Evolutionary conservation across 805 yeast species (phyloP).

Genomic region (Starmerella cellae): DNA sequence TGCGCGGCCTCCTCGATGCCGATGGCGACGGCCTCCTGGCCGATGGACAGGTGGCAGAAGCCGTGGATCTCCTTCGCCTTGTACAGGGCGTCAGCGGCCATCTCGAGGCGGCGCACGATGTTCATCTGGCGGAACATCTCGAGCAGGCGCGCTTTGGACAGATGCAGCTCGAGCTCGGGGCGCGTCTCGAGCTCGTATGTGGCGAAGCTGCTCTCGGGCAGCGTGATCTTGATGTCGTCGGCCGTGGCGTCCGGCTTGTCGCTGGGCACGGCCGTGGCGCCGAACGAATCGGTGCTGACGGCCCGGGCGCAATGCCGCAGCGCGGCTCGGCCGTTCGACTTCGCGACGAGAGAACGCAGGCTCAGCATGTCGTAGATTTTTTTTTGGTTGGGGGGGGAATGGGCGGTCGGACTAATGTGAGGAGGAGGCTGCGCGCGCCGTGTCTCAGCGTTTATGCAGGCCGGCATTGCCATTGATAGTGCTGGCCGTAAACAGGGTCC

Average conservation of each 20-base stretch:
- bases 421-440: neutral
- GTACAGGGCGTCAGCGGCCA: conserved; percentile 96
- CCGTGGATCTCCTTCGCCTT: conserved; percentile 98
- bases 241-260: conserved; percentile 15
- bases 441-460: too few species aligned
- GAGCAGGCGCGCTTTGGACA: conserved; percentile 66
- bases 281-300: conserved; percentile 16
- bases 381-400: neutral
- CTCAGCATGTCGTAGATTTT: conserved; percentile 8
- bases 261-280: conserved; percentile 16
- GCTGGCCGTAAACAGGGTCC: neutral
- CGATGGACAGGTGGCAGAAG: conserved; percentile 95
- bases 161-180: conserved; percentile 47
- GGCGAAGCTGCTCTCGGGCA: conserved; percentile 75
- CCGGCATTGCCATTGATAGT: too few species aligned
- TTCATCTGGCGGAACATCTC: conserved; percentile 96
- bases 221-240: conserved; percentile 25
- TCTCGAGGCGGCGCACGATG: conserved; percentile 82
- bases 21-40: conserved; percentile 98
- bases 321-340: conserved; percentile 3
- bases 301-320: conserved; percentile 1
- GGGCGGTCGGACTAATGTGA: neutral
- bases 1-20: conserved; percentile 94
- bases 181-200: conserved; percentile 62
- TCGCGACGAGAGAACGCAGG: conserved; percentile 8